A percentile compares a stretch with the other conserved stretches of the same genome.
Conservation (phyloP, 2,329 filamentous ascomycete genomes). For the Alternaria ethzedia region DNA sequence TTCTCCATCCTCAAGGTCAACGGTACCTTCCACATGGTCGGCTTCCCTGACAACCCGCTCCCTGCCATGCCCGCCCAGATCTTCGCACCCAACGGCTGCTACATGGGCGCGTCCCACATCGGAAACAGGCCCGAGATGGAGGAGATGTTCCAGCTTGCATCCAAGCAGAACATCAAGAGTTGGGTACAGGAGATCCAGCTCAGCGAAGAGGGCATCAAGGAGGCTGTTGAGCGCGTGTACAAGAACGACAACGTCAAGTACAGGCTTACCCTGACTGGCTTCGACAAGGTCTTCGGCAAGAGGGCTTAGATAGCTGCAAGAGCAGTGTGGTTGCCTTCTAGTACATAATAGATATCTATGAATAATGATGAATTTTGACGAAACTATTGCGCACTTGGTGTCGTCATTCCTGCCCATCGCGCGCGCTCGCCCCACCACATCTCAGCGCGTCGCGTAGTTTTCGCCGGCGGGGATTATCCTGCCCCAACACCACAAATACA, state of each 20-base stretch:
- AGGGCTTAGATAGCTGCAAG: constrained; percentile 28
- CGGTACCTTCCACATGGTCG: constrained; percentile 79
- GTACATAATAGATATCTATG: background rate
- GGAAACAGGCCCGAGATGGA: constrained; percentile 59
- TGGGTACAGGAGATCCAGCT: constrained; percentile 74
- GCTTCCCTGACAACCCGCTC: constrained; percentile 77
- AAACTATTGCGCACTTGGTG: background rate
- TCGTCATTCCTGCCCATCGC: background rate
- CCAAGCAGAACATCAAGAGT: constrained; percentile 59
- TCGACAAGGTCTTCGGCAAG: constrained; percentile 70
- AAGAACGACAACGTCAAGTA: constrained; percentile 75
- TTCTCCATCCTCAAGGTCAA: constrained; percentile 81
- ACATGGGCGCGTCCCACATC: constrained; percentile 59
- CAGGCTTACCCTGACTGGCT: constrained; percentile 72
- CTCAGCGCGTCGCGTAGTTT: constrained; percentile 16
- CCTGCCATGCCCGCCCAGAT: constrained; percentile 75
- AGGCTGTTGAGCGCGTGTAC: constrained; percentile 70
- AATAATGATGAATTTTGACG: background rate
- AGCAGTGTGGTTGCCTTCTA: background rate
- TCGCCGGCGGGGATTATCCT: background rate
- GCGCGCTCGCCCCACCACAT: constrained; percentile 15
- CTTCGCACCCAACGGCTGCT: constrained; percentile 74
- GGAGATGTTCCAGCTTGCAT: constrained; percentile 58
- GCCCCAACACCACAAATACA: background rate
- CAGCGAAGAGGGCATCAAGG: constrained; percentile 70